Base-by-base conservation (phyloP, 495 filamentous ascomycete species). In the Aspergillus ostianus region DNA sequence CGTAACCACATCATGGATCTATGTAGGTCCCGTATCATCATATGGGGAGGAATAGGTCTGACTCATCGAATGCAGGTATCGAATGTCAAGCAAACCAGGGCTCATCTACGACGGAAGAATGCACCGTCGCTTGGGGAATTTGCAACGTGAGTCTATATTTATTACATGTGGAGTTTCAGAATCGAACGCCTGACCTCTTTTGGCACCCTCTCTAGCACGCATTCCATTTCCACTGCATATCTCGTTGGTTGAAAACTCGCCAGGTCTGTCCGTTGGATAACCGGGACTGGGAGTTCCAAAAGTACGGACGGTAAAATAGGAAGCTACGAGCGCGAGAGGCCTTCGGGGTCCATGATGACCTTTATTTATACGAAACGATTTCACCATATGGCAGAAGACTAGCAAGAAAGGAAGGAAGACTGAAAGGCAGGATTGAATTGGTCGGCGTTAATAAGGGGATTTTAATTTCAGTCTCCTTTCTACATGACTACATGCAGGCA, bases 141-240 rank as follows among this genome's bases (percentile, higher is more conserved):
- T 99, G 94, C 80, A 99, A 99, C 71, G 94, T 98, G 74, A 75
- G 89, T 80, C 21, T 23, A 51, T 9, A 15, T 45, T 21, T 46
- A 20, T 32, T 18, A 51, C 51, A 50, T 61, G 56, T 63, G 58
- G 13, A 48, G 7, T 53, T 51, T 6, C n/a, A 45, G 0, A 47
- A 5, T 18, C 27, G 9, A 50, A 15, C n/a, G 20, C 15, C 56
- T 66, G 44, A 66, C 58, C 9, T 19, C 13, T 46, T 46, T 52
- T 29, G 29, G 10, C 26, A 44, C 55, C 21, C 62, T 6, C 30
- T 32, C 51, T 70, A 98, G 94, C 94, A 99, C 70, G 94, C 94
- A 7, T 99, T 99, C 82, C 94, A 99, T 76, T 99, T 99, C 80
- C 94, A 99, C 77, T 99, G 94, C 81, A 99, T 99, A 72, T 98